phyloP scores from a whole-genome alignment of 139 green algal species.

The Chlorella sp. region DNA sequence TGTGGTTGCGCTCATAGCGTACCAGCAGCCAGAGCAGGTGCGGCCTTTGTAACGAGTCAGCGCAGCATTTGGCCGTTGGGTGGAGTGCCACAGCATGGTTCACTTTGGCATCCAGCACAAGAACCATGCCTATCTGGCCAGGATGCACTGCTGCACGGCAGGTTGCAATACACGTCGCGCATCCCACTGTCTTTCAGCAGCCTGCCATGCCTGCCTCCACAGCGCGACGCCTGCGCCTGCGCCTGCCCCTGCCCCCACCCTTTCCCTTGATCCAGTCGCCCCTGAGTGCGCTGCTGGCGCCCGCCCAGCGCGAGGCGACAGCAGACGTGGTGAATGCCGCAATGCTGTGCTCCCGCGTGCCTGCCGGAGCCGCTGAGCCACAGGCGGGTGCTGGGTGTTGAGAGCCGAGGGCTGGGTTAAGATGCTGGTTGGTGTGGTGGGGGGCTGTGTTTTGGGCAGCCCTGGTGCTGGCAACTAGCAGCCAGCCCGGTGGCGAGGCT shows the following conservation, averaged over 20 bases:
- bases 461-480: no score
- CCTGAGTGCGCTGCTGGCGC: constrained; percentile 64
- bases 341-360: constrained; percentile 48
- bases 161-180: no score
- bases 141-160: no score
- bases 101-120: no score
- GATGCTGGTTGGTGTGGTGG: no score
- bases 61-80: no score
- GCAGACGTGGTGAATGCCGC: constrained; percentile 80
- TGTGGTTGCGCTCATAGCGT: constrained; percentile 81
- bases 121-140: no score
- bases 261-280: constrained; percentile 40
- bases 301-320: constrained; percentile 66
- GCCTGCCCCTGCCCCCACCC: neutral
- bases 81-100: no score
- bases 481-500: no score
- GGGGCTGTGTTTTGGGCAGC: no score
- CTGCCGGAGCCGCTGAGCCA: neutral
- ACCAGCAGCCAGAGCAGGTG: constrained; percentile 62
- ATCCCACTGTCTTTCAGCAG: neutral
- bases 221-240: neutral
- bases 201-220: neutral
- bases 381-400: neutral
- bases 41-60: no score
- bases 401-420: no score